These are phyloP conservation scores for Closterium sp. DNA, from an alignment of 139 green algal genomes.

Conservation along the genomic window DNA sequence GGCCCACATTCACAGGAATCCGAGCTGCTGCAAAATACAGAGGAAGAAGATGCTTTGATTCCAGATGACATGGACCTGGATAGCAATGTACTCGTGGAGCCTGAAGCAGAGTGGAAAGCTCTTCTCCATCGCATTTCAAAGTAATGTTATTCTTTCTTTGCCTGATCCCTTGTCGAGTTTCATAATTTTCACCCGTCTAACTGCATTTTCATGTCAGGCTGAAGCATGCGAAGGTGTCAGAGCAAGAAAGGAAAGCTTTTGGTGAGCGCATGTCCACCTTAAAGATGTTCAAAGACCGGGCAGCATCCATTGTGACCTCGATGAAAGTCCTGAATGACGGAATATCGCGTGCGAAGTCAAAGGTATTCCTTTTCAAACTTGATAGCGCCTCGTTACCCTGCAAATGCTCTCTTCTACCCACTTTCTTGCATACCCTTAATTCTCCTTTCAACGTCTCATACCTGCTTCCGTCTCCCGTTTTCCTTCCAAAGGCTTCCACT, in stretches of 20 bases:
- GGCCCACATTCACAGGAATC: too few species aligned
- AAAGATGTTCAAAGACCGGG: slow-evolving; percentile 7
- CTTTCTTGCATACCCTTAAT: not conserved
- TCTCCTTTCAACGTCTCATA: too few species aligned
- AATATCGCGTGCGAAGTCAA: not conserved
- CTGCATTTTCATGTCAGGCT: not conserved
- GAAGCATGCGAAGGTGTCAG: slow-evolving; percentile 8
- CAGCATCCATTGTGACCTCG: slow-evolving; percentile 12
- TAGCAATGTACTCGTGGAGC: not conserved
- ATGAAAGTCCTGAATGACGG: slow-evolving; percentile 6
- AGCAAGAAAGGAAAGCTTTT: slow-evolving; percentile 1
- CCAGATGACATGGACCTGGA: too few species aligned
- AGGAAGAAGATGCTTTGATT: too few species aligned
- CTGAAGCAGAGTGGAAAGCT: not conserved
- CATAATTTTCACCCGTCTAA: not conserved
- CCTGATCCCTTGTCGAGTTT: not conserved
- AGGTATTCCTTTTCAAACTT: not conserved
- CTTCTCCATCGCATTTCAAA: not conserved
- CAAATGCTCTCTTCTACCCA: not conserved
- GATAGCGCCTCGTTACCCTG: not conserved
- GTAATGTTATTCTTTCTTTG: not conserved
- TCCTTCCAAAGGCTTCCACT: too few species aligned
- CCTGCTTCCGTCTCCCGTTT: too few species aligned
- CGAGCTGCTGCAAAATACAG: too few species aligned
- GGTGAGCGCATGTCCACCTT: slow-evolving; percentile 8